phyloP scores from a whole-genome alignment of 768 basidiomycete genomes.

The Boletus insuetus region DNA sequence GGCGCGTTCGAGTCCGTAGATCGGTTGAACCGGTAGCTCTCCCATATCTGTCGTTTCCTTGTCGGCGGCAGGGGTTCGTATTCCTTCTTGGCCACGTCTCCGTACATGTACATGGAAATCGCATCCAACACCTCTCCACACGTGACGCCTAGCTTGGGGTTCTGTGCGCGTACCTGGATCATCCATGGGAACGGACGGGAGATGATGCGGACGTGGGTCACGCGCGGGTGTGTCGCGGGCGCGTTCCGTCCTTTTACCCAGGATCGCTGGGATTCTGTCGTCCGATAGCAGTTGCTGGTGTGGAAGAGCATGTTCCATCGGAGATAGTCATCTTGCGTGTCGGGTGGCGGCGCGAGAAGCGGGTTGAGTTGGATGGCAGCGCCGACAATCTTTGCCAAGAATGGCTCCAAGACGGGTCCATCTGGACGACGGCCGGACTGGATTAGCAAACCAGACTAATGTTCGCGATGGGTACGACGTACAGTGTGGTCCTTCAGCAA shows the following conservation, averaged over 20 bases:
- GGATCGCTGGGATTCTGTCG: constrained; percentile 57
- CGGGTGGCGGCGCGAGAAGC: constrained; percentile 48
- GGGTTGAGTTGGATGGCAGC: constrained; percentile 58
- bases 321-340: constrained; percentile 47
- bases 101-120: constrained; percentile 50
- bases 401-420: constrained; percentile 67
- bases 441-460: constrained; percentile 9
- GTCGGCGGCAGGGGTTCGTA: constrained; percentile 39
- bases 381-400: constrained; percentile 48
- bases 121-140: constrained; percentile 65
- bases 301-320: constrained; percentile 76
- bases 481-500: constrained; percentile 44
- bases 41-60: constrained; percentile 43
- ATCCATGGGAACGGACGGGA: constrained; percentile 56
- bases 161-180: constrained; percentile 45
- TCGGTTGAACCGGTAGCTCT: constrained; percentile 64
- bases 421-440: constrained; percentile 37
- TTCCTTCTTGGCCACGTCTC: constrained; percentile 50
- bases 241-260: constrained; percentile 65
- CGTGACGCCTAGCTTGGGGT: constrained; percentile 53
- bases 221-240: constrained; percentile 65
- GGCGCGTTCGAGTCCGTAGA: constrained; percentile 62
- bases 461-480: constrained; percentile 14
- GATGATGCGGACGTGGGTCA: constrained; percentile 50
- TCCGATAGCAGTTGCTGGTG: constrained; percentile 58